Evolutionary conservation across 1,284 basidiomycete genomes (phyloP).

Genomic region (Moniliophthora roreri): DNA sequence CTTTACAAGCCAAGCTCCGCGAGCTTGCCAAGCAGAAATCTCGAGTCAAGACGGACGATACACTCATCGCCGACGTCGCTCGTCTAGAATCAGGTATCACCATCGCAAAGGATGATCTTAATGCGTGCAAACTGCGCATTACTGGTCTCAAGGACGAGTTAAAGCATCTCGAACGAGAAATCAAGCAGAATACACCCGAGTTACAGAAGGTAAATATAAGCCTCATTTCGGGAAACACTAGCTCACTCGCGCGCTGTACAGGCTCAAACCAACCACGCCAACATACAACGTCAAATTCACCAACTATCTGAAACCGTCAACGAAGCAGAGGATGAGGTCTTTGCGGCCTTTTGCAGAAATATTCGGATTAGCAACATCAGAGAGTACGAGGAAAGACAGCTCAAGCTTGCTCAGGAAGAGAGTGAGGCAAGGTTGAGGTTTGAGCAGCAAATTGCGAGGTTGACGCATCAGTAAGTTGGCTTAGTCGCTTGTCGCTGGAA

Average conservation of each 20-base stretch:
- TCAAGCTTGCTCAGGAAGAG: constrained; percentile 86
- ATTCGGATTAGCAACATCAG: constrained; percentile 87
- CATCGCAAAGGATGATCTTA: constrained; percentile 82
- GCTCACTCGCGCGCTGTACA: constrained; percentile 24
- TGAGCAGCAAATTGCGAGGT: constrained; percentile 84
- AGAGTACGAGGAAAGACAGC: constrained; percentile 92
- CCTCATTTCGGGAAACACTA: neutral
- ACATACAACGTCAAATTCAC: constrained; percentile 56
- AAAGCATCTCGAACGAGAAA: constrained; percentile 71
- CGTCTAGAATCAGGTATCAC: constrained; percentile 76
- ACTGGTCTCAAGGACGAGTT: constrained; percentile 79
- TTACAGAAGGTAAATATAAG: constrained; percentile 53
- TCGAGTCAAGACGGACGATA: constrained; percentile 80
- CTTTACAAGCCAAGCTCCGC: constrained; percentile 74
- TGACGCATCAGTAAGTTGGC: constrained; percentile 79
- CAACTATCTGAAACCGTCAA: constrained; percentile 64
- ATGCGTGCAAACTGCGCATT: constrained; percentile 65
- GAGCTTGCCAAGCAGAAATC: constrained; percentile 85
- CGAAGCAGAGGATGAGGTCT: constrained; percentile 81
- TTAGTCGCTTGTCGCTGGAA: neutral
- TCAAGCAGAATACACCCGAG: constrained; percentile 68
- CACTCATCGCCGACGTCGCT: constrained; percentile 73
- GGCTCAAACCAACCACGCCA: constrained; percentile 53
- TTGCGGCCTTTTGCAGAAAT: constrained; percentile 76
- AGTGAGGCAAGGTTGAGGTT: constrained; percentile 83